These are phyloP conservation scores for Lipomyces chichibuensis DNA, from an alignment of 805 yeast species.

Conservation along the genomic window DNA sequence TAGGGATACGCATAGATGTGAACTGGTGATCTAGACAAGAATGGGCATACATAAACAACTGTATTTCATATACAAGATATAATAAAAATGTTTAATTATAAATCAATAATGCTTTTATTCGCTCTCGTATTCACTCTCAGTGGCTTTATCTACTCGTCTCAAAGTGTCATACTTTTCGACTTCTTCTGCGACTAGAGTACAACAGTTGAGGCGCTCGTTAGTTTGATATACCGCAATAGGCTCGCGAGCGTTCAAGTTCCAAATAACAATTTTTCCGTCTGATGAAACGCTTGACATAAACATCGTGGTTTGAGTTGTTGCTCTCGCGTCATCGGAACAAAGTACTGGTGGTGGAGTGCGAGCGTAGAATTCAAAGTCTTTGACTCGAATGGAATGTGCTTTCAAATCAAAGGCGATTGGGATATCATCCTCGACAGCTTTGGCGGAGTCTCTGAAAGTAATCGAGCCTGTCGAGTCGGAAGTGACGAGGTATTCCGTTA, in stretches of 20 bases:
- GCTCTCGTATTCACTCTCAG: slow-evolving; percentile 17
- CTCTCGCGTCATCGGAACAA: neutral
- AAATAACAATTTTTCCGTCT: slow-evolving; percentile 89
- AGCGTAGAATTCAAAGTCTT: slow-evolving; percentile 61
- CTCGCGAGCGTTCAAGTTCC: slow-evolving; percentile 71
- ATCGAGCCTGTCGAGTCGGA: slow-evolving; percentile 77
- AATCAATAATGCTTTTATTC: neutral
- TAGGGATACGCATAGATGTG: slow-evolving; percentile 20
- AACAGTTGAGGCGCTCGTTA: slow-evolving; percentile 89
- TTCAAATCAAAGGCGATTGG: slow-evolving; percentile 56
- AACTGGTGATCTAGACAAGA: slow-evolving; percentile 8
- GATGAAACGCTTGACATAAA: slow-evolving; percentile 83
- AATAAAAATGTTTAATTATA: neutral
- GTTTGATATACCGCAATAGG: slow-evolving; percentile 89
- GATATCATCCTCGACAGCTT: slow-evolving; percentile 37
- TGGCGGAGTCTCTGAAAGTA: slow-evolving; percentile 52
- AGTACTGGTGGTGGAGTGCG: slow-evolving; percentile 17
- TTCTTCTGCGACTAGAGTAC: slow-evolving; percentile 67
- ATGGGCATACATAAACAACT: neutral
- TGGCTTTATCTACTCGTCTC: slow-evolving; percentile 8
- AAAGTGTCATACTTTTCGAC: slow-evolving; percentile 59
- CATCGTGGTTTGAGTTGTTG: slow-evolving; percentile 42
- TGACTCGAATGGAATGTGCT: slow-evolving; percentile 86
- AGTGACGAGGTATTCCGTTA: slow-evolving; percentile 61
- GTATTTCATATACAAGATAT: neutral